phyloP scores from a whole-genome alignment of 805 yeast genomes.

The Teunomyces barrocoloradensis region DNA sequence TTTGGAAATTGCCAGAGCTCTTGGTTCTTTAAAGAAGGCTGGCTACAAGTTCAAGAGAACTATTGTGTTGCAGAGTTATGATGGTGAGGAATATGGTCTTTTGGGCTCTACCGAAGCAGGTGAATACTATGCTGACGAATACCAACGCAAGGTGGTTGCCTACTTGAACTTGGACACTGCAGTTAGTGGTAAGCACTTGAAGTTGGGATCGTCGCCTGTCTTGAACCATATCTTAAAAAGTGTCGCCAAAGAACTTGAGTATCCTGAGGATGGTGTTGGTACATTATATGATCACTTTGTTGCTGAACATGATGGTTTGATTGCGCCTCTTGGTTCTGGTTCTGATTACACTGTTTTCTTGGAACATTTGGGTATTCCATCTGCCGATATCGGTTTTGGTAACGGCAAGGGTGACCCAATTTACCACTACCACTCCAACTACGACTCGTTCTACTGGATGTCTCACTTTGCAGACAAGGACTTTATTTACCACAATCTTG shows the following conservation, averaged over 20 bases:
- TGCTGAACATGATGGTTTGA: slow-evolving; percentile 26
- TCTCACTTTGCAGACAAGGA: slow-evolving; percentile 50
- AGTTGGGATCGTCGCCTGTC: slow-evolving; percentile 55
- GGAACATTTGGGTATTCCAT: slow-evolving; percentile 65
- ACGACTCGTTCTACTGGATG: slow-evolving; percentile 59
- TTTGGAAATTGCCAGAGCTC: slow-evolving; percentile 42
- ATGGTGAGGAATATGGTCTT: slow-evolving; percentile 50
- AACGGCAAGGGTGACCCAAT: slow-evolving; percentile 44
- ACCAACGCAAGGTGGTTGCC: slow-evolving; percentile 45
- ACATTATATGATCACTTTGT: slow-evolving; percentile 51
- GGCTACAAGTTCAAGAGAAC: slow-evolving; percentile 41
- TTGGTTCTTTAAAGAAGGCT: slow-evolving; percentile 33
- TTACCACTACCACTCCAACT: slow-evolving; percentile 57
- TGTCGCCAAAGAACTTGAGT: slow-evolving; percentile 48
- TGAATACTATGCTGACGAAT: slow-evolving; percentile 41
- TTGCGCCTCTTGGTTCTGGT: slow-evolving; percentile 46
- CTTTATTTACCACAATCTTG: slow-evolving; percentile 50
- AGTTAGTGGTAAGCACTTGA: slow-evolving; percentile 50
- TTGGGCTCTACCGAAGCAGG: slow-evolving; percentile 58
- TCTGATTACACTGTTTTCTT: slow-evolving; percentile 61
- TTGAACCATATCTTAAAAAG: slow-evolving; percentile 43
- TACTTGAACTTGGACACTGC: slow-evolving; percentile 53
- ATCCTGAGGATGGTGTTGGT: slow-evolving; percentile 36
- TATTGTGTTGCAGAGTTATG: slow-evolving; percentile 38
- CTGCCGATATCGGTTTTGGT: slow-evolving; percentile 47